Percentiles rank a stretch among this genome's conserved stretches.
Conservation (phyloP, 192 early-diverging fungal genomes). For the Paraglomus brasilianum region DNA sequence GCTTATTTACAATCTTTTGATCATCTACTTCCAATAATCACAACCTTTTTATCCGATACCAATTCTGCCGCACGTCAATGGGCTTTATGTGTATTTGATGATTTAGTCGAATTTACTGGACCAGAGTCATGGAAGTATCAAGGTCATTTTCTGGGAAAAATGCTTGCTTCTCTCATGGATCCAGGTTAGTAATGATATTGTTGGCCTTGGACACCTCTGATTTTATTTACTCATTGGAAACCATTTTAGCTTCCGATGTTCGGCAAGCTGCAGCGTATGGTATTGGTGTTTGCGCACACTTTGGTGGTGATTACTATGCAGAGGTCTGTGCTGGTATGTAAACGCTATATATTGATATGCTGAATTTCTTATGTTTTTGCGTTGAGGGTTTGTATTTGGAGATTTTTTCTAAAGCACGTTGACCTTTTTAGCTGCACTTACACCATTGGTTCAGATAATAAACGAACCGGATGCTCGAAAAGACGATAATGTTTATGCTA, state of each 20-base stretch:
- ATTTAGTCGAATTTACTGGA: slow-evolving; percentile 89
- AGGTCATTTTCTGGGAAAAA: slow-evolving; percentile 63
- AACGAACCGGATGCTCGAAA: slow-evolving; percentile 61
- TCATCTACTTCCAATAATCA: slow-evolving; percentile 70
- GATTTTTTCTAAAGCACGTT: slow-evolving; percentile 15
- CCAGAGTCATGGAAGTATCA: slow-evolving; percentile 65
- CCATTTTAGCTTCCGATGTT: slow-evolving; percentile 59
- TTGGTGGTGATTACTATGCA: slow-evolving; percentile 81
- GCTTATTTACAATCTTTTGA: slow-evolving; percentile 83
- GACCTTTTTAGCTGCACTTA: slow-evolving; percentile 56
- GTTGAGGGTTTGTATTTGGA: background rate
- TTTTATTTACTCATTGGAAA: slow-evolving; percentile 11
- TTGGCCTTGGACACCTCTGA: background rate
- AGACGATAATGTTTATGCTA: slow-evolving; percentile 78
- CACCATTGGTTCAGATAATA: slow-evolving; percentile 71
- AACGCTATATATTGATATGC: background rate
- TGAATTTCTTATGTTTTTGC: slow-evolving; percentile 22
- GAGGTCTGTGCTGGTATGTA: slow-evolving; percentile 57
- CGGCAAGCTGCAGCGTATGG: slow-evolving; percentile 95
- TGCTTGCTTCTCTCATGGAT: slow-evolving; percentile 59
- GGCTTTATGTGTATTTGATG: slow-evolving; percentile 91
- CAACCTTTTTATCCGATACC: slow-evolving; percentile 60
- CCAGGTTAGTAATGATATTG: slow-evolving; percentile 10
- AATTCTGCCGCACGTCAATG: slow-evolving; percentile 80
- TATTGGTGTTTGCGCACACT: slow-evolving; percentile 87